Evolutionary conservation across 139 green algal species (phyloP).

Genomic region (Closterium sp.): DNA sequence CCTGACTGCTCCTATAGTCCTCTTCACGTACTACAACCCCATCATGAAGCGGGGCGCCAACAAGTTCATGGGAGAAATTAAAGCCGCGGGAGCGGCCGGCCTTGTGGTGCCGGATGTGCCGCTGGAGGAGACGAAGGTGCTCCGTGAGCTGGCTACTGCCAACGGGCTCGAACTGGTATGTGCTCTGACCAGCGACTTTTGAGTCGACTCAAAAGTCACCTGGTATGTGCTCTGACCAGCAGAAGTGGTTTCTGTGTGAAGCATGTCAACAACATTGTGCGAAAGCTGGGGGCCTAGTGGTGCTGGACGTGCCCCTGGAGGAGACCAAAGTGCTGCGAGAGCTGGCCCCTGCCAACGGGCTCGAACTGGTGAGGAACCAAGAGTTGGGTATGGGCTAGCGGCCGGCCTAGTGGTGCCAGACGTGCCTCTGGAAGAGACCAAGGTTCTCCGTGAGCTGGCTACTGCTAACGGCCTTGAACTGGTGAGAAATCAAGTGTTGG

Average conservation of each 20-base stretch:
- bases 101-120: conserved; percentile 97
- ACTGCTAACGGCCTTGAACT: conserved; percentile 80
- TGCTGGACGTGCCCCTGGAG: conserved; percentile 96
- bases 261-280: too few relatives aligned
- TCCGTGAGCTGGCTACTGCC: conserved; percentile 65
- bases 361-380: conserved; percentile 84
- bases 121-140: conserved; percentile 85
- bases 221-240: too few relatives aligned
- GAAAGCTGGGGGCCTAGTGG: conserved; percentile 73
- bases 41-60: conserved; percentile 87
- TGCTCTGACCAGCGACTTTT: too few relatives aligned
- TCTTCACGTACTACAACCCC: conserved; percentile 99
- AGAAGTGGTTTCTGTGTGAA: too few relatives aligned
- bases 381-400: conserved; percentile 12
- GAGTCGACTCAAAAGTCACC: too few relatives aligned
- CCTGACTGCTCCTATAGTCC: conserved; percentile 82
- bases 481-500: conserved; percentile 62
- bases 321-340: conserved; percentile 80
- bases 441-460: conserved; percentile 66
- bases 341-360: conserved; percentile 62
- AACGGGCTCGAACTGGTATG: conserved; percentile 90
- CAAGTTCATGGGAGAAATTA: conserved; percentile 80
- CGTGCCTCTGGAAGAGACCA: conserved; percentile 95
- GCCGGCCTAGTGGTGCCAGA: conserved; percentile 91
- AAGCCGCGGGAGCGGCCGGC: conserved; percentile 81